These are phyloP conservation scores for Fusarium clavum DNA, from an alignment of 2,329 filamentous ascomycete genomes.

Conservation along the genomic window DNA sequence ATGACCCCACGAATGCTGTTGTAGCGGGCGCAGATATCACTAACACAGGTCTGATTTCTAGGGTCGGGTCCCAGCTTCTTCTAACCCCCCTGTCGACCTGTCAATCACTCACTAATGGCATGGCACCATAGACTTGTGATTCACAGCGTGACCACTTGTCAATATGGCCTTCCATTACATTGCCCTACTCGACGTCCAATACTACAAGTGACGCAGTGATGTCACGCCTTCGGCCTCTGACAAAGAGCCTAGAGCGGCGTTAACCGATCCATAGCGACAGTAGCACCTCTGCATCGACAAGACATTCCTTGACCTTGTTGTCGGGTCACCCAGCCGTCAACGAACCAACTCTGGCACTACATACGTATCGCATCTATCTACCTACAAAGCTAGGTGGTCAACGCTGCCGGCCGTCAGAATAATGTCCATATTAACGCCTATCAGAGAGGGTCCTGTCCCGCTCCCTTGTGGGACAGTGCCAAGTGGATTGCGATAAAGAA, in stretches of 20 bases:
- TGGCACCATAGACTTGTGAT: conserved; percentile 39
- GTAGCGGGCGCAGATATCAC: conserved; percentile 38
- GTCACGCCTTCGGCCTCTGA: conserved; percentile 23
- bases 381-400: conserved; percentile 4
- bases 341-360: not conserved
- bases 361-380: conserved; percentile 3
- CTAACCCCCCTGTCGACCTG: conserved; percentile 4
- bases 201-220: conserved; percentile 39
- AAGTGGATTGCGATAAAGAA: conserved; percentile 45
- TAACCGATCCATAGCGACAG: conserved; percentile 20
- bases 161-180: conserved; percentile 27
- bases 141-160: conserved; percentile 28
- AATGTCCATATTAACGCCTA: conserved; percentile 35
- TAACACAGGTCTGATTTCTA: conserved; percentile 14
- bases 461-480: conserved; percentile 40
- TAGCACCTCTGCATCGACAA: conserved; percentile 3
- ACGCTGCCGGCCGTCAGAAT: conserved; percentile 12
- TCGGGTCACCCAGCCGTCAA: conserved; percentile 13
- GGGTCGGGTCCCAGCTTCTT: conserved; percentile 16
- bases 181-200: conserved; percentile 23
- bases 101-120: conserved; percentile 38
- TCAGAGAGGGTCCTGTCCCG: conserved; percentile 42
- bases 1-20: conserved; percentile 41
- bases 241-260: conserved; percentile 19
- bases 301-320: conserved; percentile 7